Base-by-base conservation (phyloP, 2,329 filamentous ascomycete species). In the Trichoderma arundinaceum region DNA sequence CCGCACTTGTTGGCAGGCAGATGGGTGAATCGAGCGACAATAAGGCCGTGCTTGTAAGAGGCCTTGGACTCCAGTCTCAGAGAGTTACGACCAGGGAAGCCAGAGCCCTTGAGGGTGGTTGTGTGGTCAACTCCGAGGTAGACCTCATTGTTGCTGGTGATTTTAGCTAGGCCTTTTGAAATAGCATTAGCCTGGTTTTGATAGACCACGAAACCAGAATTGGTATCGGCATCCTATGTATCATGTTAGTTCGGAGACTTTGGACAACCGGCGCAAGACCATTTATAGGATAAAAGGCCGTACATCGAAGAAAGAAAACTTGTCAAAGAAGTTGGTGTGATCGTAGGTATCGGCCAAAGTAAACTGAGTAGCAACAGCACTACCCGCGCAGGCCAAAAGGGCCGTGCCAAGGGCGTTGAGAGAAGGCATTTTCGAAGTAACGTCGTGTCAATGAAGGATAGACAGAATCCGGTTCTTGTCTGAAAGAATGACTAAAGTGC, bases 21-120 rank as follows among this genome's bases (percentile, higher is more conserved):
- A 71, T 92, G 89, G 13, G 79, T 81, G 69, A 92, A 85, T 72
- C 92, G 87, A 51, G 89, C 81, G 49, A 93, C 86, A 71, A 92
- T 84, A 33, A 92, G 84, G 32, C 88, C 90, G 65, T 87, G 82
- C 68, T 82, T 86, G 78, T 90, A 93, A 7, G 77, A 74, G 56
- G 82, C 81, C 66, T 83, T 87, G 73, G 88, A 90, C 68, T 87
- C 84, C 15, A 93, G 74, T 43, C 90, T 84, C 35, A 93, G 86
- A 70, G 88, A 90, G 68, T 77, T 77, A 19, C 84, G 79, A 48
- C 81, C 81, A 39, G 71, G 65, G 58, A 74, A 71, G 7, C 61
- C 64, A 56, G 61, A 39, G 17, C 68, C 70, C 10, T 53, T 65
- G 3, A 74, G 72, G n/a, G 67, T 66, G 10, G 71, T 69, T 3